phyloP scores from a whole-genome alignment of 2,329 filamentous ascomycete genomes.

The Sclerotinia spermophila region DNA sequence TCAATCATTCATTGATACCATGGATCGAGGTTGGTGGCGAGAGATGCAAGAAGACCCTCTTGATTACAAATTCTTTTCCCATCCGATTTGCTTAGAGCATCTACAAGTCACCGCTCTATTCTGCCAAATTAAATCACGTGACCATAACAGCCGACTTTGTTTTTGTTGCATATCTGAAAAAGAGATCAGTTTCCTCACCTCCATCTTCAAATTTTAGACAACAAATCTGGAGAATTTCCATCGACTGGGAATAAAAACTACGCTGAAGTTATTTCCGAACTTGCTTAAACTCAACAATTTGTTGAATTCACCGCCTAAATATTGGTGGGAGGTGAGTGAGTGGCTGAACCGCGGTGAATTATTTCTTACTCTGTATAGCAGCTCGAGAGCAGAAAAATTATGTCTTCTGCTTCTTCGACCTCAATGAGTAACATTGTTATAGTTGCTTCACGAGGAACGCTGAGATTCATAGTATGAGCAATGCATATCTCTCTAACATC shows the following conservation, averaged over 20 bases:
- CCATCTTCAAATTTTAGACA: not conserved
- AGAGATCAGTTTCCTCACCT: not conserved
- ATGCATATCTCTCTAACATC: not conserved
- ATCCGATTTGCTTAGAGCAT: not conserved
- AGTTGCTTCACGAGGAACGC: not conserved
- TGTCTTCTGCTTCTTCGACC: not conserved
- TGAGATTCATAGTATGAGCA: not conserved
- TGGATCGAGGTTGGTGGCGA: not conserved
- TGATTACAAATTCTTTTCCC: not conserved
- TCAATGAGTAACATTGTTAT: not conserved
- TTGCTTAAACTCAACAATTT: not conserved
- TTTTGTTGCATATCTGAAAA: not conserved
- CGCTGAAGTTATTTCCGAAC: not conserved
- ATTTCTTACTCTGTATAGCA: not conserved
- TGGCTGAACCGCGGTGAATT: not conserved
- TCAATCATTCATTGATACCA: not conserved
- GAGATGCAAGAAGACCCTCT: too few relatives aligned
- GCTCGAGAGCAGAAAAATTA: not conserved
- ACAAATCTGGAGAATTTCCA: not conserved
- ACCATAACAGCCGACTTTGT: fast-evolving
- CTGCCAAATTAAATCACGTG: not conserved
- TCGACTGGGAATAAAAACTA: not conserved
- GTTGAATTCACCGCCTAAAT: not conserved
- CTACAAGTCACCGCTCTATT: not conserved
- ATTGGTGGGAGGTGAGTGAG: not conserved